Evolutionary conservation across 2,329 filamentous ascomycete genomes (phyloP), one percentile per base, ranked within the genome.

Genomic region (Blumeria graminis): DNA sequence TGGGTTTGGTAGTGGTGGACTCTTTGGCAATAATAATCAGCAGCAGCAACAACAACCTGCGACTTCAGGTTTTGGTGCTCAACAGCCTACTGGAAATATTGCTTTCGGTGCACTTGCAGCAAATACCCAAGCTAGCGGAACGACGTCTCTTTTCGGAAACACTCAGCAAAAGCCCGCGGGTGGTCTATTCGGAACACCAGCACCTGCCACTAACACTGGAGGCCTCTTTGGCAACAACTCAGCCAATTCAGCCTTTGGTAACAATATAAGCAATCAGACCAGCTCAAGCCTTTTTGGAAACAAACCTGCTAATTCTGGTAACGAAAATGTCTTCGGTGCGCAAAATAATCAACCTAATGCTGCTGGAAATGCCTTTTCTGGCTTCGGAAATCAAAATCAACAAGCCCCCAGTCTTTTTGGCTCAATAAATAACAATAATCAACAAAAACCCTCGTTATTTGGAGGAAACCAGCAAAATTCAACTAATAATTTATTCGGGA

Each of bases 371-470:
- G 57, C 62, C 18, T 64, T 63, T 18, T 65, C 67, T 46, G 60
- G 59, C 33, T 63, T 65, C 54, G 65, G 61, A 5, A 71, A 70
- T 18, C 60, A 68, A 60, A 61, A 68, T 64, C 58, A 67, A 66
- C 58, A 67, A 62, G 69, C 68, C 62, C 68, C 67, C 66, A 68
- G 69, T 64, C 62, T 81, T 6, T 80, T 81, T 60, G 65, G 63
- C 38, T 61, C 73, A 9, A 66, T 73, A 61, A 70, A 68, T 50
- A 75, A 78, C 62, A 72, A 71, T 63, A 66, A 74, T 61, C 72
- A 76, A 61, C 70, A 73, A 56, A 78, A 78, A 62, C 74, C 77
- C 3, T 70, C 72, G n/a, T 62, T 80, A 13, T 80, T 81, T 59
- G 76, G 73, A 14, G 56, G 6, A 6, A 65, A 67, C 54, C 62